Evolutionary conservation across 2,329 filamentous ascomycete species (phyloP), one percentile per base, ranked within the genome.

Genomic region (Penicillium paneum): DNA sequence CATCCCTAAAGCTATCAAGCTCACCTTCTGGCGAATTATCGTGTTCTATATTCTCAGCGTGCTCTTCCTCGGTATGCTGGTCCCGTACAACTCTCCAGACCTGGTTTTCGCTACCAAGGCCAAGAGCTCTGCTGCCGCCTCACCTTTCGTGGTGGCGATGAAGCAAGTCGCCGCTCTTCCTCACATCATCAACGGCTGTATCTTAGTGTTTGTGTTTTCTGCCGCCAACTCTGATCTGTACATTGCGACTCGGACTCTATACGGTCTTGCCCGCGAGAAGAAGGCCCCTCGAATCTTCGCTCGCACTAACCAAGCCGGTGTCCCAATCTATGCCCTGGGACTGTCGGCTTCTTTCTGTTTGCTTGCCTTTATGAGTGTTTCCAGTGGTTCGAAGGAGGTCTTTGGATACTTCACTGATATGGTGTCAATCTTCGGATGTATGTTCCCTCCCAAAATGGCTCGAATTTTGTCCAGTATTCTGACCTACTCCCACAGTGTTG

Each of bases 191-290:
- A 90, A 91, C 72, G 87, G 74, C 29, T 87, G 83, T 65, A 89
- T 90, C 62, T 74, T 88, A 60, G 69, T 90, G 60, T 90, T 90
- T 67, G 86, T 89, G 63, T 88, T 90, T 73, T 86, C 83, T n/a
- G 88, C 87, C 17, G 81, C 85, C 57, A 90, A 90, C 76, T 88
- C 85, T 8, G 87, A 90, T 74, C 75, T 90, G 34, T 90, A 90
- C 79, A 88, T 83, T 64, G 86, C 85, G n/a, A 85, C 82, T 56
- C 83, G 87, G 53, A 88, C 84, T n/a, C 78, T 90, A 40, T 87
- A 88, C 71, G 86, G 85, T 55, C 80, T 91, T 7, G 85, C 88
- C 0, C 79, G 82, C 8, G 85, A 89, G 64, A 83, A 85, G 26
- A 82, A 87, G 36, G 88, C 89, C 0, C 89, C 89, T 0, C 74